Conservation (phyloP, 1,139 yeast species). For the Nakaseomyces delphensis region DNA sequence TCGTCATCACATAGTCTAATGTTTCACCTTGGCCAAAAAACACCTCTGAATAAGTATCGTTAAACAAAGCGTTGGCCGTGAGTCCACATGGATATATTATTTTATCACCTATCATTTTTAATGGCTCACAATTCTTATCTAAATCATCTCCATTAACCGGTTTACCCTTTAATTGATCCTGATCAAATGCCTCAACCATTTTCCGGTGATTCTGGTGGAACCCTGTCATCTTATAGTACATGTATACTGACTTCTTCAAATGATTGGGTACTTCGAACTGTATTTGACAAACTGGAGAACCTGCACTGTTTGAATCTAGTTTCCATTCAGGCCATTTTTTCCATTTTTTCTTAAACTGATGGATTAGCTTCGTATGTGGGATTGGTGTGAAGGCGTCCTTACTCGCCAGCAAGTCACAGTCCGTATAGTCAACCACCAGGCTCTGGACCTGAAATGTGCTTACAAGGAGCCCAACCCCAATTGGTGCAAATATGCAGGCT, state of each 20-base stretch:
- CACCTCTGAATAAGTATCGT: constrained; percentile 58
- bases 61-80: constrained; percentile 86
- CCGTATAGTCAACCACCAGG: constrained; percentile 48
- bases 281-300: constrained; percentile 39
- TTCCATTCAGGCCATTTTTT: constrained; percentile 48
- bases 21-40: constrained; percentile 31
- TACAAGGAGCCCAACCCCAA: constrained; percentile 58
- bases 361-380: constrained; percentile 43
- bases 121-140: constrained; percentile 70
- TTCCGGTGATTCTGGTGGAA: constrained; percentile 73
- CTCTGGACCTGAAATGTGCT: constrained; percentile 54
- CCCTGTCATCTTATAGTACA: constrained; percentile 64
- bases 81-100: constrained; percentile 88
- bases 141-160: constrained; percentile 39
- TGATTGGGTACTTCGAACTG: constrained; percentile 53
- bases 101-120: constrained; percentile 44
- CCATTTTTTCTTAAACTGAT: constrained; percentile 43
- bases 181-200: constrained; percentile 62
- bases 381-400: constrained; percentile 35
- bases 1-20: constrained; percentile 51
- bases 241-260: constrained; percentile 48
- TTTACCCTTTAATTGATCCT: constrained; percentile 53
- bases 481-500: constrained; percentile 60
- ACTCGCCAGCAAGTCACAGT: constrained; percentile 41
- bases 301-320: constrained; percentile 34